A percentile compares a stretch with the other conserved stretches of the same genome.
These are phyloP conservation scores for Alternaria longipes DNA, from an alignment of 2,329 filamentous ascomycete species.

Conservation along the genomic window DNA sequence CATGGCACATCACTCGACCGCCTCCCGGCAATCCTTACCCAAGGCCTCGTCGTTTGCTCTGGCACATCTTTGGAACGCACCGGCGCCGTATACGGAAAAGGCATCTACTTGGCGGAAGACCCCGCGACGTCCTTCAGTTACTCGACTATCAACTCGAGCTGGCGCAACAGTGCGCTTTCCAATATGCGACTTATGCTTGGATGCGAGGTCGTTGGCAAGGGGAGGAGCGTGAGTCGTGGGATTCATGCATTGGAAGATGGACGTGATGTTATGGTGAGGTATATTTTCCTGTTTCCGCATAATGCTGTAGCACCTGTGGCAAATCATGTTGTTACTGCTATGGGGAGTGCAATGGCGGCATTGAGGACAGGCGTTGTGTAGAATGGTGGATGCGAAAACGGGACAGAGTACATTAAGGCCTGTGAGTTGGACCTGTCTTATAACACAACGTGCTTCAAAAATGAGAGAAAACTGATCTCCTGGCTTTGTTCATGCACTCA, in stretches of 20 bases:
- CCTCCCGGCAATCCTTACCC: constrained; percentile 42
- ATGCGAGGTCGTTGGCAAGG: constrained; percentile 40
- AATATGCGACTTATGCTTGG: constrained; percentile 43
- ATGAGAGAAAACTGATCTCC: neutral
- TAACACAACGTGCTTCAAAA: neutral
- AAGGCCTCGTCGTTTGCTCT: constrained; percentile 38
- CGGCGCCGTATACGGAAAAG: constrained; percentile 44
- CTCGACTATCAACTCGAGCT: constrained; percentile 29
- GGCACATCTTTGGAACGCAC: constrained; percentile 43
- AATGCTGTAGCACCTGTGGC: constrained; percentile 30
- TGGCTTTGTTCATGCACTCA: neutral
- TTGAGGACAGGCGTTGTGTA: constrained; percentile 27
- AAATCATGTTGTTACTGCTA: constrained; percentile 30
- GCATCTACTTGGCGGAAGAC: constrained; percentile 47
- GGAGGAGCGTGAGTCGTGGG: constrained; percentile 22
- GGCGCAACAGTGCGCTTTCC: constrained; percentile 37
- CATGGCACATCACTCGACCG: constrained; percentile 47
- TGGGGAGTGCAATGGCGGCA: constrained; percentile 33
- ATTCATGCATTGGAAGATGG: constrained; percentile 43
- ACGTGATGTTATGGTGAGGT: constrained; percentile 45
- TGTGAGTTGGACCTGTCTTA: neutral
- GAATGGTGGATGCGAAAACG: neutral
- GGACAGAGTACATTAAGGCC: neutral
- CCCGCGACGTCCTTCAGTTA: constrained; percentile 38
- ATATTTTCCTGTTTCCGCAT: constrained; percentile 39